Percentiles rank a stretch among this genome's conserved stretches.
Evolutionary conservation across 73 alveolate genomes (phyloP).

Genomic region (Paramecium primaurelia): DNA sequence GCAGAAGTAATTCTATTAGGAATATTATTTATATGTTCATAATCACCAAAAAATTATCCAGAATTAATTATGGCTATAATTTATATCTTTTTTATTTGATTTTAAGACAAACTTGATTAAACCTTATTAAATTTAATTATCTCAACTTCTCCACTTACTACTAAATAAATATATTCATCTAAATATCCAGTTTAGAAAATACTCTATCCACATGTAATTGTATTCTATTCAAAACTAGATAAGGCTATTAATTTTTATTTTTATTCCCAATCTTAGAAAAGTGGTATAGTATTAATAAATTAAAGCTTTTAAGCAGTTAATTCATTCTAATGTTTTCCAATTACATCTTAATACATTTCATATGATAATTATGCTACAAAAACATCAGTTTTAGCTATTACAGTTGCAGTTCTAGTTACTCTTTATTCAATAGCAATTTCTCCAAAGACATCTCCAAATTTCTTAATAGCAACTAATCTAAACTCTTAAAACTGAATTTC

Average conservation of each 20-base stretch:
- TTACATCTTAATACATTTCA: neutral
- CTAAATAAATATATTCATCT: slow-evolving; percentile 20
- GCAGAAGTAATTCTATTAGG: neutral
- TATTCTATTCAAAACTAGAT: neutral
- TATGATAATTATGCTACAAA: neutral
- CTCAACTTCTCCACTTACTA: slow-evolving; percentile 4
- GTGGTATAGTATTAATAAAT: neutral
- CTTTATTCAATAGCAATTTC: slow-evolving; percentile 18
- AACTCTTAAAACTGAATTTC: neutral
- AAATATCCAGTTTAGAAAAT: neutral
- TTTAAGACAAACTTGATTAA: neutral
- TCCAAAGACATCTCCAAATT: neutral
- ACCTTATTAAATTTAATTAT: neutral
- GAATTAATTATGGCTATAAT: neutral
- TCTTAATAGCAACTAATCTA: neutral
- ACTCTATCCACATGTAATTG: neutral
- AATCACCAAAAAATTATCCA: slow-evolving; percentile 28
- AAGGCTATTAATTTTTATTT: neutral
- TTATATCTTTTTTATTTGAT: neutral
- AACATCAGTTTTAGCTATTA: neutral
- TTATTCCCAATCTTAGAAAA: neutral
- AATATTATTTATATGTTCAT: neutral
- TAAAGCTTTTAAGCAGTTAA: neutral
- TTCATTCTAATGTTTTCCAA: neutral
- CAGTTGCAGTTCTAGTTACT: slow-evolving; percentile 16